Conservation (phyloP, 305 asterid genomes). For the Withania somnifera region DNA sequence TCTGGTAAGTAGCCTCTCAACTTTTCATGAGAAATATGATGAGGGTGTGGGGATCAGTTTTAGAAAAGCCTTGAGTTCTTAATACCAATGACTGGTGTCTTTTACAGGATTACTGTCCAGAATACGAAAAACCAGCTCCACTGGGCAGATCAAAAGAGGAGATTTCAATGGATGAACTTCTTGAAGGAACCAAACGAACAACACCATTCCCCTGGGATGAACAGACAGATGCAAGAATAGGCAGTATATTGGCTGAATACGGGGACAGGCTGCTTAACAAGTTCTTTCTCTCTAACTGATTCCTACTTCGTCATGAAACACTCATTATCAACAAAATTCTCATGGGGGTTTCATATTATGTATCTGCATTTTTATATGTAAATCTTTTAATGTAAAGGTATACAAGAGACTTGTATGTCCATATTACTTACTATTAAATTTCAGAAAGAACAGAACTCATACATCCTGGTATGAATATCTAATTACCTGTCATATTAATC, state of each 20-base stretch:
- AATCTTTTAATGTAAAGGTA: neutral
- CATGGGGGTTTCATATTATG: neutral
- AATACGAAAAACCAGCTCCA: constrained; percentile 24
- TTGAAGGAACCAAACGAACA: constrained; percentile 5
- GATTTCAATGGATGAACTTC: constrained; percentile 7
- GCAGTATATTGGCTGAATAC: constrained; percentile 25
- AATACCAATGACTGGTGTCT: neutral
- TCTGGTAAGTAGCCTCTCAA: constrained; percentile 18
- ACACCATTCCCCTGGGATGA: constrained; percentile 13
- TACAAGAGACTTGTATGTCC: neutral
- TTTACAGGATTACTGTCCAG: constrained; percentile 33
- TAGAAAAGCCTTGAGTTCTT: neutral
- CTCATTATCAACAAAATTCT: neutral
- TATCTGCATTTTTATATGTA: neutral
- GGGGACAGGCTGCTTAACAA: constrained; percentile 23
- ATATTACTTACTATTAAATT: neutral
- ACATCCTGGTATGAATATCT: neutral
- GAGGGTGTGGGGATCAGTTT: neutral
- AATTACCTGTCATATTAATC: neutral
- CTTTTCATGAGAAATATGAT: neutral
- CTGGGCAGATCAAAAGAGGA: constrained; percentile 31
- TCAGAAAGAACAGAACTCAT: neutral
- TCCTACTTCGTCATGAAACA: neutral
- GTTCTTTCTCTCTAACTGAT: constrained; percentile 7
- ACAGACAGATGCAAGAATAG: constrained; percentile 43